These are phyloP conservation scores for Coemansia umbellata DNA, from an alignment of 192 early-diverging fungal species.

Conservation along the genomic window DNA sequence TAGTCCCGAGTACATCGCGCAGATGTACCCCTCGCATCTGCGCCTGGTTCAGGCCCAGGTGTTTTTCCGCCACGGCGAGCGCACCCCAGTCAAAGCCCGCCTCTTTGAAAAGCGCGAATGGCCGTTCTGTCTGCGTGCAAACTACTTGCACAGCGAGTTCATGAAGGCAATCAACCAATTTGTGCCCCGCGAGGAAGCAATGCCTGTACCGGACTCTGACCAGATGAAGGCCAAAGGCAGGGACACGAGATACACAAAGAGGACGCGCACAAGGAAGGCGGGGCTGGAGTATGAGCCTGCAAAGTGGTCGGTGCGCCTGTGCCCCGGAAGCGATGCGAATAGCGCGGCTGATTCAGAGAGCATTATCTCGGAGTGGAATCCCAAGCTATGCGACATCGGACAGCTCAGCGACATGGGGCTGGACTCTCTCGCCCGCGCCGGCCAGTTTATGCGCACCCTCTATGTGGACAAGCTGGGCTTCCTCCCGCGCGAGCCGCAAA, in stretches of 20 bases:
- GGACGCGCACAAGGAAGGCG: conserved; percentile 16
- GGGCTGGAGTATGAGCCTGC: conserved; percentile 35
- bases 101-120: conserved; percentile 7
- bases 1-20: conserved; percentile 15
- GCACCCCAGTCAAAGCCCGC: conserved; percentile 14
- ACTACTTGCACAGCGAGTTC: conserved; percentile 31
- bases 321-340: neutral
- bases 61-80: conserved; percentile 46
- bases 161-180: conserved; percentile 33
- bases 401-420: conserved; percentile 57
- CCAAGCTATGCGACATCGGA: conserved; percentile 35
- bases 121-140: conserved; percentile 26
- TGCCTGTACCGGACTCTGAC: conserved; percentile 18
- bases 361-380: conserved; percentile 16
- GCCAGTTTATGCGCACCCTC: conserved; percentile 44
- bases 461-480: conserved; percentile 51
- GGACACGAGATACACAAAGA: conserved; percentile 5
- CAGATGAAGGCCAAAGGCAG: neutral
- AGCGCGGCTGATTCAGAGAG: neutral
- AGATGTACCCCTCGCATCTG: conserved; percentile 22
- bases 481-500: conserved; percentile 7
- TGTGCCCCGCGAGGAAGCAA: conserved; percentile 16
- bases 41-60: conserved; percentile 40
- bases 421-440: conserved; percentile 37
- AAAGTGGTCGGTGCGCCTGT: conserved; percentile 23